Evolutionary conservation across 345 rosid genomes (phyloP), one percentile per base, ranked within the genome.

Genomic region (Gossypium sturtianum): DNA sequence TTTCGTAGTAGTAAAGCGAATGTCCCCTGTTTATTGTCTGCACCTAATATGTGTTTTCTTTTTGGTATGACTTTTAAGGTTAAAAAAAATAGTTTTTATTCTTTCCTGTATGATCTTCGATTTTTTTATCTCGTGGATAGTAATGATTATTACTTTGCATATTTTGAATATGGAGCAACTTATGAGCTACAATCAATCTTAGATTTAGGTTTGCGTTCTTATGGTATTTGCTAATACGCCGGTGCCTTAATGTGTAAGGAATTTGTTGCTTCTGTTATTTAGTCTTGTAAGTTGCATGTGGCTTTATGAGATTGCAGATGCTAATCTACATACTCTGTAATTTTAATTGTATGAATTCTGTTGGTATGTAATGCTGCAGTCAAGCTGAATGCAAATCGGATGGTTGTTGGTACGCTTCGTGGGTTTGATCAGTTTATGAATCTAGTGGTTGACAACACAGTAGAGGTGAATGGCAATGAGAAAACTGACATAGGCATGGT

Each of bases 351-450:
- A 45, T 73, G 58, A 44, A 73, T 44, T 65, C 10, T 41, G 6
- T 34, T 68, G 51, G n/a, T 17, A 19, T 71, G 11, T 49, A 2
- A 4, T 43, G 19, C 7, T 83, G 85, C 82, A 91, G 93, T 91
- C 78, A 91, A 91, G 90, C 87, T 91, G 67, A 88, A 89, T 80
- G 97, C 92, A 13, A 91, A 91, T 65, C 66, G 97, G 73, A 86
- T 89, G 94, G 86, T 91, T 49, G 85, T 84, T 23, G 97, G 97
- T 67, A 91, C 97, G 0, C 97, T 91, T 52, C 91, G 97, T 34
- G 97, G 97, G 38, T 91, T 91, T 63, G 94, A 91, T 56, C 97
- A 91, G 74, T 91, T 91, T 60, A 89, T 91, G 97, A 91, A 89
- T 80, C 84, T 91, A 66, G 97, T 91, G 70, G 74, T 91, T 4